Evolutionary conservation across 306 rosid genomes (phyloP).

Genomic region (Pachyrhizus erosus): DNA sequence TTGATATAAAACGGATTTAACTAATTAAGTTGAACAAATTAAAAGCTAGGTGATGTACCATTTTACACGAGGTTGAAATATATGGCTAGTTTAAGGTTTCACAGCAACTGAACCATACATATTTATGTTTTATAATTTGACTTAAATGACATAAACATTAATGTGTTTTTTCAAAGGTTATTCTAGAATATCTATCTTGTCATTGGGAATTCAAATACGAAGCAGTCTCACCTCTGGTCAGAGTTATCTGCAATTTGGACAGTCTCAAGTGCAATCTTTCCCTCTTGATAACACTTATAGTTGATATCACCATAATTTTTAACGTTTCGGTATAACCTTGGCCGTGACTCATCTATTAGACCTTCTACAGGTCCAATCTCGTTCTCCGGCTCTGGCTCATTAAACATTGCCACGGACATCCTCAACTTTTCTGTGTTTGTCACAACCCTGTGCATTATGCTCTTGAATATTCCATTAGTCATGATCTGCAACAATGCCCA

Average conservation of each 20-base stretch:
- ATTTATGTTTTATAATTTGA: not conserved
- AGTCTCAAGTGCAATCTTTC: slow-evolving; percentile 55
- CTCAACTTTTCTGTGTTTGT: slow-evolving; percentile 56
- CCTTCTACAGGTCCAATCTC: slow-evolving; percentile 59
- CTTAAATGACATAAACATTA: not conserved
- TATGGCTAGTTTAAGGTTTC: not conserved
- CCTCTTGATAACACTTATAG: slow-evolving; percentile 57
- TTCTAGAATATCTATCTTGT: not conserved
- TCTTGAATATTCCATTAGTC: slow-evolving; percentile 67
- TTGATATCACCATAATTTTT: slow-evolving; percentile 53
- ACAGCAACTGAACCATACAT: not conserved
- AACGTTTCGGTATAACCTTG: slow-evolving; percentile 53
- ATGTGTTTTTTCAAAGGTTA: not conserved
- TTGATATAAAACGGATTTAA: not conserved
- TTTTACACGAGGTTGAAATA: not conserved
- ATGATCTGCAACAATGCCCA: slow-evolving; percentile 48
- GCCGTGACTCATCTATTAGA: slow-evolving; percentile 48
- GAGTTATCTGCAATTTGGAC: slow-evolving; percentile 36
- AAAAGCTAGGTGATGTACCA: not conserved
- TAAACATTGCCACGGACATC: slow-evolving; percentile 55
- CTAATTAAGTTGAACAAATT: no score
- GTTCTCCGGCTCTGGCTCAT: slow-evolving; percentile 53
- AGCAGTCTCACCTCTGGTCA: slow-evolving; percentile 28
- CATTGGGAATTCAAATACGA: not conserved
- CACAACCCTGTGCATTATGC: slow-evolving; percentile 57